Percentiles rank a stretch among this genome's conserved stretches.
These are phyloP conservation scores for Lablab purpureus DNA, from an alignment of 306 rosid genomes.

Conservation along the genomic window DNA sequence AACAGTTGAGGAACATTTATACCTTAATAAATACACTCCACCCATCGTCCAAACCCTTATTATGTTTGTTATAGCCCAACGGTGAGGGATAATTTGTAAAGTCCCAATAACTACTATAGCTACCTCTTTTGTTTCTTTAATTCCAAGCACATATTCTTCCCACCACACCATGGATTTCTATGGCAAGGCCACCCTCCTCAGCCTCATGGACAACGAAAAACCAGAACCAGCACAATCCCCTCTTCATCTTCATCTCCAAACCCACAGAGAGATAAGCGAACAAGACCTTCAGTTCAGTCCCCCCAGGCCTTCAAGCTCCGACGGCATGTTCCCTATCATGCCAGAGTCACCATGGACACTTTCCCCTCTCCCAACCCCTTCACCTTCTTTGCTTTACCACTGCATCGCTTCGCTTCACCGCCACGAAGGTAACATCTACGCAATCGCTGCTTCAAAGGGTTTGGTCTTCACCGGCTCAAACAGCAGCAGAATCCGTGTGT, in stretches of 20 bases:
- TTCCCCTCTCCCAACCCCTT: conserved; percentile 66
- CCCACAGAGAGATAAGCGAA: conserved; percentile 49
- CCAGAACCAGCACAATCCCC: conserved; percentile 45
- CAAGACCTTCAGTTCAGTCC: conserved; percentile 55
- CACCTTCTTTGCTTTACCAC: conserved; percentile 70
- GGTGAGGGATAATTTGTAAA: not conserved
- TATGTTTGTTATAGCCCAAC: not conserved
- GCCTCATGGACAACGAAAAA: conserved; percentile 53
- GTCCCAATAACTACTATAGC: not conserved
- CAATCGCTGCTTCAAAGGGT: conserved; percentile 63
- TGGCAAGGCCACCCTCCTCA: conserved; percentile 46
- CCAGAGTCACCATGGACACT: conserved; percentile 85
- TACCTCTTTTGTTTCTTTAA: not conserved
- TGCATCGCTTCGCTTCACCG: conserved; percentile 80
- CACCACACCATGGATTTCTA: conserved; percentile 51
- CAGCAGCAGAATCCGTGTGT: conserved; percentile 61
- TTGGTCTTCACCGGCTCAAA: conserved; percentile 69
- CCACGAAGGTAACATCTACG: conserved; percentile 70
- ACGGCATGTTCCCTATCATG: conserved; percentile 29
- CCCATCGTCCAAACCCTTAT: conserved; percentile 12
- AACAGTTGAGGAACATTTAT: conserved; percentile 37
- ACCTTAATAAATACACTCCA: conserved; percentile 22
- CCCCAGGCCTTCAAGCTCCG: conserved; percentile 48
- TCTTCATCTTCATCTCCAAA: conserved; percentile 42
- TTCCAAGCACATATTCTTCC: not conserved